Base-by-base conservation (phyloP, 192 early-diverging fungal species). In the Umbelopsis sp. region DNA sequence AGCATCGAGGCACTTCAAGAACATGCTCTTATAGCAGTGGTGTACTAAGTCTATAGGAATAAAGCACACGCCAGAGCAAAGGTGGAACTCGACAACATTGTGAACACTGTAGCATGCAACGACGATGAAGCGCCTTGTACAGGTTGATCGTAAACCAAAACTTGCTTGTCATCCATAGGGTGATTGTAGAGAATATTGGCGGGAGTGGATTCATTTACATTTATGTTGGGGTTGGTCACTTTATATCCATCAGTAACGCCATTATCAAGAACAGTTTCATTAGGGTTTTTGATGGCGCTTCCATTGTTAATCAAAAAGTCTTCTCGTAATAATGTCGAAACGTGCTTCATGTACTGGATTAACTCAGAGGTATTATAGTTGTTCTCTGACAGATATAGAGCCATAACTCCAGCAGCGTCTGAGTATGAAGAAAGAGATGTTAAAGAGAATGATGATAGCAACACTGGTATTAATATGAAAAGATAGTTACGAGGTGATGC, bases 401-500 rank as follows among this genome's bases (percentile, higher is more conserved):
- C 85, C 75, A 86, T 86, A 1, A 83, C 53, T n/a, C 85, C 86
- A 1, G 86, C 79, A 24, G 83, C 81, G 53, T 82, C 78, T 75
- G n/a, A 54, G 26, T n/a, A n/a, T 11, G 12, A 41, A 41, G 24
- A 21, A 44, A 29, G 22, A 12, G 16, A 31, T 22, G 51, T 20
- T 21, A 59, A 54, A 21, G 54, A 71, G 9, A n/a, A 21, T 22
- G 38, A 11, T 41, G 38, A 41, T 6, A 8, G 8, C 7, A 11
- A 11, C 38, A 41, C 12, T 11, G 12, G 4, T 41, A 3, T 43
- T 44, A 10, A 24, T 10, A n/a, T 14, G 49, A 4, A 20, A 31
- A 4, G 16, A 17, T 31, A 16, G 68, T 86, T 89, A 83, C 91
- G 92, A 26, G 93, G 93, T 21, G 83, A 81, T 29, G 93, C 91